Evolutionary conservation across 2,329 filamentous ascomycete species (phyloP), one percentile per base, ranked within the genome.

Genomic region (Colletotrichum falcatum): DNA sequence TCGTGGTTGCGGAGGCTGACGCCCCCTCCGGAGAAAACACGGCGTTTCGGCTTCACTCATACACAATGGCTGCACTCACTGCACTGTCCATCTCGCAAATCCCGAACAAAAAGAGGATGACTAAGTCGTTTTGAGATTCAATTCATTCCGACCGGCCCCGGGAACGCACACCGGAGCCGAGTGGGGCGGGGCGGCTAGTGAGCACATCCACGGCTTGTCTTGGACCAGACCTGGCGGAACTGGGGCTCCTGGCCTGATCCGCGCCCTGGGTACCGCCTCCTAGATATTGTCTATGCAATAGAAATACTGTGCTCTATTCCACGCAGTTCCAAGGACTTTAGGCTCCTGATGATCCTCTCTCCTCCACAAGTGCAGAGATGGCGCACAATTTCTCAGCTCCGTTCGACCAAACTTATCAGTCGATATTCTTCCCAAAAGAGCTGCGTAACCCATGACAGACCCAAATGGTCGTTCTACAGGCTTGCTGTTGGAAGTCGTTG

Each of bases 21-120:
- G 56, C 42, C 67, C 51, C 48, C 37, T 39, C 37, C 68, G 68
- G 68, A 71, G 68, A 71, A 68, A 71, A 63, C 64, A 42, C 68
- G 68, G 68, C 44, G 37, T 68, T 63, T 71, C 68, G 68, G 68
- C 64, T 54, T 70, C 63, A 23, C 9, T 35, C 11, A 35, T 33
- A 51, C 26, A 33, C n/a, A 53, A 18, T 37, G 48, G n/a, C 37
- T n/a, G n/a, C n/a, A n/a, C n/a, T n/a, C n/a, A n/a, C n/a, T n/a
- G 33, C 33, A 51, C 23, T 11, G 26, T n/a, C 28, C 55, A 23
- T 49, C 33, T 11, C 26, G 28, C 62, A 56, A 56, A 56, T 56
- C 48, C 28, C 56, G 49, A 33, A n/a, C 16, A 7, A 8, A 23
- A 48, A 26, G 20, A 35, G 9, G 42, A 65, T 65, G 65, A 65